A percentile compares a stretch with the other conserved stretches of the same genome.
Evolutionary conservation across 495 filamentous ascomycete species (phyloP).

Genomic region (Annulohypoxylon moriforme): DNA sequence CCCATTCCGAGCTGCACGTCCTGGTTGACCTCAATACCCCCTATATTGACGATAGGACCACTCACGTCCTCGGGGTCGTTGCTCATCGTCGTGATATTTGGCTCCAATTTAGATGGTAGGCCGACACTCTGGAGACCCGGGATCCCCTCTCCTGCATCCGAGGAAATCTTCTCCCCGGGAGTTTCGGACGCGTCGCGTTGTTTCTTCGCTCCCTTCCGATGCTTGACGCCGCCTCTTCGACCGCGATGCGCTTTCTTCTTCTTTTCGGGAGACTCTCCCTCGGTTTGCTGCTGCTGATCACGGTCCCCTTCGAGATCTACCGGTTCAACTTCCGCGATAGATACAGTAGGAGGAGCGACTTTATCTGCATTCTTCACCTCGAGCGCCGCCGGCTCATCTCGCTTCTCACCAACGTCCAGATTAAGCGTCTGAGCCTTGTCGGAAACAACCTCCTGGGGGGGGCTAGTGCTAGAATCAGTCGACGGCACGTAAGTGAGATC

Average conservation of each 20-base stretch:
- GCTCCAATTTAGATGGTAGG: slow-evolving; percentile 63
- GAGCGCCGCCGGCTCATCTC: background rate
- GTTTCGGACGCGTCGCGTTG: slow-evolving; percentile 52
- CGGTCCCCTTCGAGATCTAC: slow-evolving; percentile 52
- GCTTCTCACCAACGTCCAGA: slow-evolving; percentile 11
- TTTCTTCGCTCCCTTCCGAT: slow-evolving; percentile 67
- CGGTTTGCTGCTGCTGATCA: slow-evolving; percentile 48
- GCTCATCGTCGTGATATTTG: slow-evolving; percentile 63
- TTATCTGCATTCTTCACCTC: slow-evolving; percentile 7
- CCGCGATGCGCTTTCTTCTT: slow-evolving; percentile 89
- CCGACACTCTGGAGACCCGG: slow-evolving; percentile 55
- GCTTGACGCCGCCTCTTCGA: slow-evolving; percentile 80
- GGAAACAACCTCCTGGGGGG: background rate
- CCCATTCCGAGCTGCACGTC: slow-evolving; percentile 80
- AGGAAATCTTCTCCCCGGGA: slow-evolving; percentile 55
- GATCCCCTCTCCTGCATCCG: slow-evolving; percentile 45
- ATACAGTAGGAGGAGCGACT: slow-evolving; percentile 15
- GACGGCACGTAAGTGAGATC: slow-evolving; percentile 37
- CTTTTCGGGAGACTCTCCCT: slow-evolving; percentile 51
- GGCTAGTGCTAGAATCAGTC: slow-evolving; percentile 12
- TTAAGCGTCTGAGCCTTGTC: slow-evolving; percentile 5
- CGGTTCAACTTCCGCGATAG: slow-evolving; percentile 51
- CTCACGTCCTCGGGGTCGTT: slow-evolving; percentile 66
- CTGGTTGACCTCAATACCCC: slow-evolving; percentile 77
- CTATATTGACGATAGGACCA: slow-evolving; percentile 73